Conservation (phyloP, 257 asterid species). For the Schizonepeta tenuifolia region DNA sequence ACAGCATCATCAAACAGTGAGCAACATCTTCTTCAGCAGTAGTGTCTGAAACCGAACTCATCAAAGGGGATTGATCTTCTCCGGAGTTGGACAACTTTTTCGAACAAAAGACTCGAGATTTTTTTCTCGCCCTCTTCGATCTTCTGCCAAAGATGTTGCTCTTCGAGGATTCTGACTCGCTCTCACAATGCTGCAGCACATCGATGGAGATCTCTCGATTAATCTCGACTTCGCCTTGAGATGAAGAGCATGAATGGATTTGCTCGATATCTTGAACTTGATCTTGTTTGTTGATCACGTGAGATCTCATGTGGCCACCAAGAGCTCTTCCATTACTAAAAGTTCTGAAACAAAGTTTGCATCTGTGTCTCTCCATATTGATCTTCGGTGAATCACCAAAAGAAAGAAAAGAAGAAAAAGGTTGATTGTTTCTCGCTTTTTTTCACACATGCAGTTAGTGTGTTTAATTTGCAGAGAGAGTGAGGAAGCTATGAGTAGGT, state of each 20-base stretch:
- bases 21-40: conserved; percentile 72
- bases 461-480: conserved; percentile 28
- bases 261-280: neutral
- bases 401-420: neutral
- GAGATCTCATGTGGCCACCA: conserved; percentile 96
- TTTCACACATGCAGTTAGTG: conserved; percentile 36
- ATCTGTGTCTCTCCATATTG: conserved; percentile 67
- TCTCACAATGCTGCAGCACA: conserved; percentile 51
- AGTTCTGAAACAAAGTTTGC: conserved; percentile 68
- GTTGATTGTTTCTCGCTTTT: neutral
- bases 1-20: conserved; percentile 71
- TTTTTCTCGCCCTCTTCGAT: conserved; percentile 45
- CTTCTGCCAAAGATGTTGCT: conserved; percentile 35
- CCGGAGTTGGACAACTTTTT: conserved; percentile 28
- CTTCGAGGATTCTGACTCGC: conserved; percentile 50
- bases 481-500: conserved; percentile 55
- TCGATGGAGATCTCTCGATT: conserved; percentile 25
- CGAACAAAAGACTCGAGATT: conserved; percentile 18
- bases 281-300: conserved; percentile 23
- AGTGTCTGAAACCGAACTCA: conserved; percentile 62
- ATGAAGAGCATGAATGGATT: conserved; percentile 30
- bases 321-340: conserved; percentile 82
- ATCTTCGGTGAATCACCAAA: neutral
- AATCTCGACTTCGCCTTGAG: conserved; percentile 30
- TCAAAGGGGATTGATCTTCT: conserved; percentile 29